Conservation (phyloP, 176 grass and related monocot genomes). For the Eremochloa ophiuroides region DNA sequence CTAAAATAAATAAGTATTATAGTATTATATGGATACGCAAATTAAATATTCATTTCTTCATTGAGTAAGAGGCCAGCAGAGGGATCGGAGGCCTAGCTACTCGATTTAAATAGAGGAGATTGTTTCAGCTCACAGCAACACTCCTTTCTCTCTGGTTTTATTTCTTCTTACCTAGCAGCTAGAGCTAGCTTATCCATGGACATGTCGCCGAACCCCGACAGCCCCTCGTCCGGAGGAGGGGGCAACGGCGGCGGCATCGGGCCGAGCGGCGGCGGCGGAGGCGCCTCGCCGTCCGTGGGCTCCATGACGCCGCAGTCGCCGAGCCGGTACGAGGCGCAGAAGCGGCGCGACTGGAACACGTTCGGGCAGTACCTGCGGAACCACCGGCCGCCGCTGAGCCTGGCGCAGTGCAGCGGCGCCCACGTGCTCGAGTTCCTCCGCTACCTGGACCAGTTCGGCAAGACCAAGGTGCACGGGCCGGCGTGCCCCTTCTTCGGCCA, state of each 20-base stretch:
- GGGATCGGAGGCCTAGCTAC: not conserved
- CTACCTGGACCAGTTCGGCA: slow-evolving; percentile 81
- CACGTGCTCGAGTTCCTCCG: slow-evolving; percentile 73
- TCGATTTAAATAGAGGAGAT: slow-evolving; percentile 16
- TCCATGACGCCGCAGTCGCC: slow-evolving; percentile 23
- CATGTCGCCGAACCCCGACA: slow-evolving; percentile 32
- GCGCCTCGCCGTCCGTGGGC: not conserved
- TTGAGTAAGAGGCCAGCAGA: not conserved
- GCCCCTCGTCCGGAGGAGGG: not conserved
- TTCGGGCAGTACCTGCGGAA: slow-evolving; percentile 77
- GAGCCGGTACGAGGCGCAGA: slow-evolving; percentile 72
- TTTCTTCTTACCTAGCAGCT: too few relatives aligned
- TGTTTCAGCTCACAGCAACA: slow-evolving; percentile 41
- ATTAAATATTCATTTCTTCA: not conserved
- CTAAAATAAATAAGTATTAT: too few relatives aligned
- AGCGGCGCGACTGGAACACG: slow-evolving; percentile 72
- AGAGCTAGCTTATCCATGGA: slow-evolving; percentile 47
- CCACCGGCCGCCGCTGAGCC: slow-evolving; percentile 65
- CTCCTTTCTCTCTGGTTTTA: not conserved
- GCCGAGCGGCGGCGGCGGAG: not conserved
- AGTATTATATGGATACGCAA: not conserved
- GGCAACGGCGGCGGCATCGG: not conserved
- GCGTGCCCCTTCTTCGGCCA: slow-evolving; percentile 86
- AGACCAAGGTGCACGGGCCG: slow-evolving; percentile 70
- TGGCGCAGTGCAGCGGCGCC: slow-evolving; percentile 59